A percentile compares a stretch with the other conserved stretches of the same genome.
These are phyloP conservation scores for Bassia scoparia DNA, from an alignment of 148 eudicot species.

Conservation along the genomic window DNA sequence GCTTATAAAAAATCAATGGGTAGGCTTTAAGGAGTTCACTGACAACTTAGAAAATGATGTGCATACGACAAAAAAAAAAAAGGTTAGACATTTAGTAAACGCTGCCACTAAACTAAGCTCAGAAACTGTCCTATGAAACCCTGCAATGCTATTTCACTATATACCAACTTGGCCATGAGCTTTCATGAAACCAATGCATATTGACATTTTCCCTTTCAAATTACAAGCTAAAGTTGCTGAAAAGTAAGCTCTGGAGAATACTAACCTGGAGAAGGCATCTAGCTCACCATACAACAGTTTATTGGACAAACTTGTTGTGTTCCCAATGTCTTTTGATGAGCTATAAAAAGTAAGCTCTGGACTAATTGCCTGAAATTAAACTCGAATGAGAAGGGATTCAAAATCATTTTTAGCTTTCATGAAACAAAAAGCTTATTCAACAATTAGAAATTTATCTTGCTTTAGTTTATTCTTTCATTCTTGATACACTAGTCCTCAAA, in stretches of 20 bases:
- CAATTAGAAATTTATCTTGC: not conserved
- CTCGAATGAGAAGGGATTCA: conserved; percentile 8
- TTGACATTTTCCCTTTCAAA: not conserved
- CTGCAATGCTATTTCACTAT: not conserved
- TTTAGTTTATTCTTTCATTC: no score
- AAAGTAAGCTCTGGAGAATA: not conserved
- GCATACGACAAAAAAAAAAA: no score
- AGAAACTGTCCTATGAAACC: not conserved
- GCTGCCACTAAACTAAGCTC: not conserved
- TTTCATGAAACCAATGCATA: not conserved
- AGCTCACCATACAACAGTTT: conserved; percentile 84
- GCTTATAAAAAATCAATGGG: no score
- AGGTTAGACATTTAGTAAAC: no score
- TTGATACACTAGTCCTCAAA: no score
- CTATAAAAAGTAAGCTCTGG: conserved; percentile 95
- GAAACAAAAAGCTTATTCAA: not conserved
- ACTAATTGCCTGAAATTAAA: conserved; percentile 69
- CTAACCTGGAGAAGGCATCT: conserved; percentile 86
- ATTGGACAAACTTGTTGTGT: conserved; percentile 59
- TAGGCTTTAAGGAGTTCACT: no score
- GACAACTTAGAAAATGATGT: no score
- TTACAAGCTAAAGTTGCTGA: not conserved
- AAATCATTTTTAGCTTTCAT: not conserved
- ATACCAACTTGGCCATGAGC: not conserved
- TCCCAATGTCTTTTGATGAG: conserved; percentile 64